These are phyloP conservation scores for Solanum phureja DNA, from an alignment of 257 asterid genomes.

Conservation along the genomic window DNA sequence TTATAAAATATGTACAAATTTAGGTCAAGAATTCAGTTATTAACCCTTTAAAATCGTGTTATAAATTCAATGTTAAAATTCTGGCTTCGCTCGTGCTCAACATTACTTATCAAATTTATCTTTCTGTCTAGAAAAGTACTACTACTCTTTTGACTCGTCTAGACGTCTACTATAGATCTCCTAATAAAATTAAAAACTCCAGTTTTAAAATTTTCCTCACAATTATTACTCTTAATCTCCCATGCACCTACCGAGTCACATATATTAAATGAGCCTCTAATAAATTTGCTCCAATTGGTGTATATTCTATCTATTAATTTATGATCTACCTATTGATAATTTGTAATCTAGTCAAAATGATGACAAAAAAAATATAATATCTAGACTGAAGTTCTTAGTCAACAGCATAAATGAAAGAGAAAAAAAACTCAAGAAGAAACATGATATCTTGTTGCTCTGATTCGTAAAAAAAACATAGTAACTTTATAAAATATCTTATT, in stretches of 20 bases:
- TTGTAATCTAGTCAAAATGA: background rate
- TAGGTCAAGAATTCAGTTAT: too few species aligned
- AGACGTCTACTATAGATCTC: background rate
- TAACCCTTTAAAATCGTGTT: too few species aligned
- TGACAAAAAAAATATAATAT: background rate
- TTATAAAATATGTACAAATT: too few species aligned
- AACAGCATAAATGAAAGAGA: background rate
- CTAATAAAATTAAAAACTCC: background rate
- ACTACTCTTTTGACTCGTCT: background rate
- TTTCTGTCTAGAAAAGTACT: background rate
- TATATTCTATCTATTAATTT: background rate
- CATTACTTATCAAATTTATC: background rate
- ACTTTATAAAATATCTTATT: background rate
- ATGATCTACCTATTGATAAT: background rate
- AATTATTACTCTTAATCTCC: background rate
- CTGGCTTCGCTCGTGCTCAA: rapidly evolving
- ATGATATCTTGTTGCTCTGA: background rate
- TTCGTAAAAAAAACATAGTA: background rate
- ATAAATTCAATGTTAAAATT: too few species aligned
- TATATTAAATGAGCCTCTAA: background rate
- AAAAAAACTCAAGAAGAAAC: background rate
- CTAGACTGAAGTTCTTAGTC: background rate
- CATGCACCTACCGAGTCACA: background rate
- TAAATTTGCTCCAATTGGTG: background rate
- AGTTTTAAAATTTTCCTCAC: background rate